These are phyloP conservation scores for Boletus tylopilopsis DNA, from an alignment of 768 basidiomycete genomes.

Conservation along the genomic window DNA sequence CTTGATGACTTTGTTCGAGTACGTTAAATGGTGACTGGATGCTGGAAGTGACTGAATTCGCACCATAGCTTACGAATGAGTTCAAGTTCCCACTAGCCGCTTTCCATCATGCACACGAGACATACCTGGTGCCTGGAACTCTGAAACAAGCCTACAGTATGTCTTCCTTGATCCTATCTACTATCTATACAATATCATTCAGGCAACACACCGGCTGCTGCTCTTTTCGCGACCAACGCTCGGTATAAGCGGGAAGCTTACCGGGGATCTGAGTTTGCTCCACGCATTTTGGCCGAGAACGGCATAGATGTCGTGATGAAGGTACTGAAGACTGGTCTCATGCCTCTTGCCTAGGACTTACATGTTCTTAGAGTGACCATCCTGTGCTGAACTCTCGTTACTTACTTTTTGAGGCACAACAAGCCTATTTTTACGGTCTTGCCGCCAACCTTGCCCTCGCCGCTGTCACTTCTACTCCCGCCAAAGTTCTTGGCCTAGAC, in stretches of 20 bases:
- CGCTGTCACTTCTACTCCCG: slow-evolving; percentile 69
- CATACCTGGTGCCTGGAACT: slow-evolving; percentile 82
- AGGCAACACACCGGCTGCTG: slow-evolving; percentile 64
- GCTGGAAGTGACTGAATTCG: slow-evolving; percentile 1
- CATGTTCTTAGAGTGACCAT: slow-evolving; percentile 43
- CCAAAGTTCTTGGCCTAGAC: slow-evolving; percentile 63
- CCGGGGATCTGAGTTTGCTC: slow-evolving; percentile 61
- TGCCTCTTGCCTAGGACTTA: slow-evolving; percentile 2
- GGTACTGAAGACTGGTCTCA: slow-evolving; percentile 34
- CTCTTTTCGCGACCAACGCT: slow-evolving; percentile 78
- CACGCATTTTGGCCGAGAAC: slow-evolving; percentile 53
- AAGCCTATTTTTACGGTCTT: slow-evolving; percentile 71
- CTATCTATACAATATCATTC: not conserved
- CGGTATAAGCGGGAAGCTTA: slow-evolving; percentile 63
- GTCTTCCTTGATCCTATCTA: not conserved
- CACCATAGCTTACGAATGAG: slow-evolving; percentile 75
- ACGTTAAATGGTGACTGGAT: slow-evolving; percentile 22
- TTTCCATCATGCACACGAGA: slow-evolving; percentile 86
- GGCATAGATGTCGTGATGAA: slow-evolving; percentile 62
- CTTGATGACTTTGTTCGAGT: slow-evolving; percentile 66
- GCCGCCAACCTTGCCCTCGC: slow-evolving; percentile 61
- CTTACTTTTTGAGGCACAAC: slow-evolving; percentile 56
- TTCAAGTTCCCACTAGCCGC: slow-evolving; percentile 82
- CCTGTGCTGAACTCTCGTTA: slow-evolving; percentile 54
- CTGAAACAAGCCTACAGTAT: slow-evolving; percentile 65